These are phyloP conservation scores for Ophiorrhiza pumila DNA, from an alignment of 257 asterid genomes.

Conservation along the genomic window DNA sequence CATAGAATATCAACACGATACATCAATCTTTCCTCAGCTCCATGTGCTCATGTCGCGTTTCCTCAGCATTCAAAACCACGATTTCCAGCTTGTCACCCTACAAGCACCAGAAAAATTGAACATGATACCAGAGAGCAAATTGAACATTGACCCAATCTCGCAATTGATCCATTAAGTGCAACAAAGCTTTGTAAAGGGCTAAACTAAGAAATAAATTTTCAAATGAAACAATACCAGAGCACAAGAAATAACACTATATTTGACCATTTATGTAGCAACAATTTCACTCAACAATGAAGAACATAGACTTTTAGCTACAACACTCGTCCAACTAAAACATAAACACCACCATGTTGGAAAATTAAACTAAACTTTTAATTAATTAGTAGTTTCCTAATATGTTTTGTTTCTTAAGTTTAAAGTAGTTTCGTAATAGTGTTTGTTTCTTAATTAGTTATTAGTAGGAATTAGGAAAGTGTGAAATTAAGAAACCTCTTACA, in stretches of 20 bases:
- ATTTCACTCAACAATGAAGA: not conserved
- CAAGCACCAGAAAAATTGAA: conserved; percentile 1
- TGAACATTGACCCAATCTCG: not conserved
- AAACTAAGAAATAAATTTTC: not conserved
- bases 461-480: no score
- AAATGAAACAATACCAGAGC: not conserved
- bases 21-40: conserved; percentile 65
- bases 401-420: no score
- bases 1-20: not conserved
- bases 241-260: not conserved
- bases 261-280: not conserved
- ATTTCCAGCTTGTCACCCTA: conserved; percentile 89
- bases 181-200: not conserved
- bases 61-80: conserved; percentile 51
- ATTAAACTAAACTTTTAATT: no score
- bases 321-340: not conserved
- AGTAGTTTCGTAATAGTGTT: no score
- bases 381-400: no score
- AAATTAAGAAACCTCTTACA: no score
- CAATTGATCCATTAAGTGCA: not conserved
- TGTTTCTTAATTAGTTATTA: no score
- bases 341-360: no score
- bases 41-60: conserved; percentile 58
- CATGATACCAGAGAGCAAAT: no score
- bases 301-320: not conserved